Conservation (phyloP, 2,329 filamentous ascomycete species). For the Colletotrichum chrysophilum region DNA sequence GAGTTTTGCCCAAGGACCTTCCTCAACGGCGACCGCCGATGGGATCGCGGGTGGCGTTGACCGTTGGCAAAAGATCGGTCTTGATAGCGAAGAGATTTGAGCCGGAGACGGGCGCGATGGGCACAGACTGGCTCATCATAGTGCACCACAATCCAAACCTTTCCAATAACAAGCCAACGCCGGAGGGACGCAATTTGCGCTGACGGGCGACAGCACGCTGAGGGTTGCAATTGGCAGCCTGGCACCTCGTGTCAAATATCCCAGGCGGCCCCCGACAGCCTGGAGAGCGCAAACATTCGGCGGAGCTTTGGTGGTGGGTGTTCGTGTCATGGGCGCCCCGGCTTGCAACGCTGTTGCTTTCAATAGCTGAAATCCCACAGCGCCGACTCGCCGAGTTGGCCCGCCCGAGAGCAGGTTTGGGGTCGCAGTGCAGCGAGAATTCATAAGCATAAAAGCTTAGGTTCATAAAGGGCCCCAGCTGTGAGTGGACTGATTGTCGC, state of each 20-base stretch:
- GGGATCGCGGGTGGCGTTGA: background rate
- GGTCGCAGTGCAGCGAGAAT: background rate
- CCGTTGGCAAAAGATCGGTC: background rate
- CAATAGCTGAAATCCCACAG: background rate
- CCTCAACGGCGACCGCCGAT: slow-evolving; percentile 3
- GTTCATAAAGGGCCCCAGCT: background rate
- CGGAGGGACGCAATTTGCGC: background rate
- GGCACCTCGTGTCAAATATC: background rate
- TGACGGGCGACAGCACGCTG: background rate
- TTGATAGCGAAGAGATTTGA: background rate
- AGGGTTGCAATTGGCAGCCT: background rate
- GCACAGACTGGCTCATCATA: background rate
- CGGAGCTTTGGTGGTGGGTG: background rate
- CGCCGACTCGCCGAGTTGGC: background rate
- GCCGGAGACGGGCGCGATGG: background rate
- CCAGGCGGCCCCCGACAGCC: background rate
- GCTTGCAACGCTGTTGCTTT: slow-evolving; percentile 15
- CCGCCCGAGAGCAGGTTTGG: background rate
- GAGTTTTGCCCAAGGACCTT: background rate
- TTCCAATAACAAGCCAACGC: background rate
- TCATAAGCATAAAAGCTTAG: background rate
- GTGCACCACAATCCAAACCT: background rate
- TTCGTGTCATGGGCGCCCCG: background rate
- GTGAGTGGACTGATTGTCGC: background rate
- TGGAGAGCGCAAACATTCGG: background rate